Evolutionary conservation across 2,329 filamentous ascomycete species (phyloP), one percentile per base, ranked within the genome.

Genomic region (Neodidymelliopsis sp.): DNA sequence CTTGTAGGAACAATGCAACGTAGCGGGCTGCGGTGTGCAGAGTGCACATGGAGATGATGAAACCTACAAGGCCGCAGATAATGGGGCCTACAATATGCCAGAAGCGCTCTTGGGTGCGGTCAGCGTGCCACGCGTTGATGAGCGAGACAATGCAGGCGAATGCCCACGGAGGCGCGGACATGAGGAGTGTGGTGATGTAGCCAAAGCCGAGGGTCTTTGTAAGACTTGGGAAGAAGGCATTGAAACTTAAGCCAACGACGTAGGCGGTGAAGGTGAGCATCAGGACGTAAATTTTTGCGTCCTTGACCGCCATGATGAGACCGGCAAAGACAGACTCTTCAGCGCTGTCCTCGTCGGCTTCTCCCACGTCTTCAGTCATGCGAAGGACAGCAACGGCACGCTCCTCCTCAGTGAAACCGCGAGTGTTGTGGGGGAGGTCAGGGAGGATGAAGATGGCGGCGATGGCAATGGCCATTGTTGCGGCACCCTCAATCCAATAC

Each of bases 211-310:
- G 62, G 0, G 74, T 74, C 1, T 59, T 44, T 0, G 73, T 74
- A 2, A 76, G 28, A 77, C 60, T 65, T 2, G 69, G 67, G 62
- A 72, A 71, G 54, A 70, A 71, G 9, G 67, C 65, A 40, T 72
- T 72, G 59, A 71, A 72, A 0, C 54, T 60, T 2, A 70, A 66
- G 2, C 83, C 83, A 5, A 85, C 76, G 6, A 85, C 82, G 53
- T 85, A 85, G 3, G 82, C 81, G 3, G 81, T 83, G 48, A 85
- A 81, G 1, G 82, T 83, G 6, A 86, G 45, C 78, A 84, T 85
- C 80, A 86, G 81, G 51, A 86, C 60, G 60, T 85, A 87, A 53
- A 85, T 83, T 74, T 86, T 86, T 55, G 72, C 12, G 53, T 87
- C 84, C 66, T 81, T 83, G 38, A 85, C 62, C 0, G 83, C 81